These are phyloP conservation scores for Inga leiocalycina DNA, from an alignment of 306 rosid genomes.

Conservation along the genomic window DNA sequence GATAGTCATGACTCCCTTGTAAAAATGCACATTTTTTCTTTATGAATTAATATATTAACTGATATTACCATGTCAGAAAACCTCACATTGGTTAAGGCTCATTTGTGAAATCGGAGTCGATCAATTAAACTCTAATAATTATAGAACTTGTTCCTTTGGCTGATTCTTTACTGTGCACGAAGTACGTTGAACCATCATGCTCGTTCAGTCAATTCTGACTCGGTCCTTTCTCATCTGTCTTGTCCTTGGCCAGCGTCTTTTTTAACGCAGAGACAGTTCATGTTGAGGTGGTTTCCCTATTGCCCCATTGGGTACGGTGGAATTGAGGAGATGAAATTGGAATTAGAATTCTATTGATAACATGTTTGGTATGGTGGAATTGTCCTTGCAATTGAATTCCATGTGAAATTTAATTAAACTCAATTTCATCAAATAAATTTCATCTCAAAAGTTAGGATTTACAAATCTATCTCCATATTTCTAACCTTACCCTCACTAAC, in stretches of 20 bases:
- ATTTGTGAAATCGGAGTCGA: background rate
- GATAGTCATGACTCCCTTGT: background rate
- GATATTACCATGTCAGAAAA: background rate
- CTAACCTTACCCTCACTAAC: too few relatives aligned
- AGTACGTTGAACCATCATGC: background rate
- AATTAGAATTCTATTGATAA: too few relatives aligned
- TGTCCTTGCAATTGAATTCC: too few relatives aligned
- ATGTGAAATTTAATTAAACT: too few relatives aligned
- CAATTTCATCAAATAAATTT: too few relatives aligned
- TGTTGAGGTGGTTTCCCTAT: background rate
- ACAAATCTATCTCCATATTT: too few relatives aligned
- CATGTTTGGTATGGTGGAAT: too few relatives aligned
- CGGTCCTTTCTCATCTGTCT: background rate
- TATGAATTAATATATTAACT: background rate
- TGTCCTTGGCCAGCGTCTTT: background rate
- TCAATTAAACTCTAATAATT: too few relatives aligned
- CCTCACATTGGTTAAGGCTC: background rate
- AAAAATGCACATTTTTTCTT: background rate
- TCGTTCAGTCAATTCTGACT: background rate
- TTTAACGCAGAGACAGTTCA: background rate
- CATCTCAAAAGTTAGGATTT: too few relatives aligned
- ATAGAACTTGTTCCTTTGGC: background rate
- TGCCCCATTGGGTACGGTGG: too few relatives aligned
- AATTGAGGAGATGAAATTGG: too few relatives aligned
- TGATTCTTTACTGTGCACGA: background rate